Evolutionary conservation across 2,329 filamentous ascomycete species (phyloP).

Genomic region (Trichoderma sp.): DNA sequence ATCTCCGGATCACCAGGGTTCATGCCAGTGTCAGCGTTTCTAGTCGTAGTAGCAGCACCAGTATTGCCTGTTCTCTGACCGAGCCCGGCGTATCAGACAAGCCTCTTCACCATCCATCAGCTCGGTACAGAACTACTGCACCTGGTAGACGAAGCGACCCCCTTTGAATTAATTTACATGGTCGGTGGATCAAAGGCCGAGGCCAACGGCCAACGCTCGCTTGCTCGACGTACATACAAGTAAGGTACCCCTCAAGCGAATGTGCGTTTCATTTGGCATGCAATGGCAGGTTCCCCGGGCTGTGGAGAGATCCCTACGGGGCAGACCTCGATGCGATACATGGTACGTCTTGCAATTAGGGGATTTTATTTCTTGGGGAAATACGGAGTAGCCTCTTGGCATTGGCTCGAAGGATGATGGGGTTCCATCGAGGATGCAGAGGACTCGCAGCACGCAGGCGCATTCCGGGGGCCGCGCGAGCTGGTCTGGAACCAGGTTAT

Average conservation of each 20-base stretch:
- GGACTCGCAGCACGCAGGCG: slow-evolving; percentile 15
- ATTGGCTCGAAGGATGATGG: background rate
- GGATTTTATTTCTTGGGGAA: slow-evolving; percentile 8
- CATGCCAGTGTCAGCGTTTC: background rate
- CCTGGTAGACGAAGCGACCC: background rate
- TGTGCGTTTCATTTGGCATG: background rate
- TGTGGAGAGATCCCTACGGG: background rate
- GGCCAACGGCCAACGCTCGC: background rate
- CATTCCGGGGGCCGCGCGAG: slow-evolving; percentile 12
- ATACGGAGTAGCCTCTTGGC: background rate
- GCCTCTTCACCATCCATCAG: background rate
- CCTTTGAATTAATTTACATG: slow-evolving; percentile 13
- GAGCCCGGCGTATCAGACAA: background rate
- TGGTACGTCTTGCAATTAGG: background rate
- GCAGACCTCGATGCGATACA: background rate
- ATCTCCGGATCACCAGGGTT: slow-evolving; percentile 7
- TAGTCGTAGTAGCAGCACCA: background rate
- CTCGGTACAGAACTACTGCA: background rate
- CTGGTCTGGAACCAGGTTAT: background rate
- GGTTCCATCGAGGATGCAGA: slow-evolving; percentile 4
- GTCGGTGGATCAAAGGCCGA: slow-evolving; percentile 13
- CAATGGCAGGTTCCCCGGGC: slow-evolving; percentile 16
- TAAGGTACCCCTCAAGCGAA: slow-evolving; percentile 10
- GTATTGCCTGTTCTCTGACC: background rate
- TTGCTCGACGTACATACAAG: background rate